Conservation (phyloP, 768 basidiomycete genomes). For the Xanthoconium stramineum region DNA sequence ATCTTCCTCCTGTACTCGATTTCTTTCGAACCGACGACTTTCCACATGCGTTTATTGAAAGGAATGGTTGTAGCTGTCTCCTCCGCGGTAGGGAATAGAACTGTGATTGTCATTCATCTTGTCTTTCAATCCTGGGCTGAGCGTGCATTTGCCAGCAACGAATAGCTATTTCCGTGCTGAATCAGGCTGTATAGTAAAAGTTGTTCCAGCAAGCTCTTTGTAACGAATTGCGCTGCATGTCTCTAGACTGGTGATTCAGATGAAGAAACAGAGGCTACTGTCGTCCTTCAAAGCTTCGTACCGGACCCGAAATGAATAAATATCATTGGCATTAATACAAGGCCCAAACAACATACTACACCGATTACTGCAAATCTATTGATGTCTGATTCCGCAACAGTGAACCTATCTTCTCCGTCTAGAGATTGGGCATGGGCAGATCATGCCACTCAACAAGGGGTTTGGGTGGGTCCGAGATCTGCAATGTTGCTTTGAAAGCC, state of each 20-base stretch:
- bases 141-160: too few species aligned
- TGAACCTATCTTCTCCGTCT: slow-evolving; percentile 13
- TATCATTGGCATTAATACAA: too few species aligned
- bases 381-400: background rate
- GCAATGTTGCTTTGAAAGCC: slow-evolving; percentile 61
- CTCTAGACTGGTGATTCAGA: too few species aligned
- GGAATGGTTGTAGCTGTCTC: slow-evolving; percentile 6
- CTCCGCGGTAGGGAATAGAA: slow-evolving; percentile 6
- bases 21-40: slow-evolving; percentile 5
- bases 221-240: too few species aligned
- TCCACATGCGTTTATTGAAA: slow-evolving; percentile 9
- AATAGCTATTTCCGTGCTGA: background rate
- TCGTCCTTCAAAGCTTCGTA: too few species aligned
- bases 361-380: too few species aligned
- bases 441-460: slow-evolving; percentile 76
- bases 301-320: too few species aligned
- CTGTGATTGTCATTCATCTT: slow-evolving; percentile 9
- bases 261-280: too few species aligned
- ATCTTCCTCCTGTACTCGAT: slow-evolving; percentile 8
- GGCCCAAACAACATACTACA: too few species aligned
- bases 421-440: slow-evolving; percentile 58
- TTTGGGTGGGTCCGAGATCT: slow-evolving; percentile 52
- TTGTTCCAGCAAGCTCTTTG: too few species aligned
- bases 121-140: background rate
- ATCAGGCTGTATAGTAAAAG: too few species aligned